A percentile compares a stretch with the other conserved stretches of the same genome.
phyloP scores from a whole-genome alignment of 202 grass and related monocot genomes.

The Carex arenaria region DNA sequence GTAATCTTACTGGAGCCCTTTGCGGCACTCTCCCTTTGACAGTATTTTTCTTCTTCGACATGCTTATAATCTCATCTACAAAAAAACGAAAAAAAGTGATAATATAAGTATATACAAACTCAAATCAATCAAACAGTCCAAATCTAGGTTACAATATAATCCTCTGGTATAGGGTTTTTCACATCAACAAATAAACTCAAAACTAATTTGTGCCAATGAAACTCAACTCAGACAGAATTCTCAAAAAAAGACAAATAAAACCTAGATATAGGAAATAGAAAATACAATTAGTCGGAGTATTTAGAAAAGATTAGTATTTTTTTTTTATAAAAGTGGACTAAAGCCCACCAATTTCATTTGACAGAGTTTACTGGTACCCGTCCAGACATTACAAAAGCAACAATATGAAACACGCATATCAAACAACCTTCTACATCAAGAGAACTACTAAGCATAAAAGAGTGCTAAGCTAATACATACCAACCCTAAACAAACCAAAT shows the following conservation, averaged over 20 bases:
- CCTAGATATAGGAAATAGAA: neutral
- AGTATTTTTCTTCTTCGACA: conserved; percentile 96
- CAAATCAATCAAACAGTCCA: conserved; percentile 1
- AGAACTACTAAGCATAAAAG: too few relatives aligned
- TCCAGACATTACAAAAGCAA: too few relatives aligned
- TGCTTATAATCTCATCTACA: conserved; percentile 93
- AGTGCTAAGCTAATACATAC: too few relatives aligned
- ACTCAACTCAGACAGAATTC: neutral
- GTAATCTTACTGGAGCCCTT: conserved; percentile 54
- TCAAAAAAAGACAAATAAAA: neutral
- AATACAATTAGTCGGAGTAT: neutral
- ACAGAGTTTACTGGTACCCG: too few relatives aligned
- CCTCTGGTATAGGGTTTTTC: neutral
- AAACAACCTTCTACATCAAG: too few relatives aligned
- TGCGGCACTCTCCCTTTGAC: conserved; percentile 46
- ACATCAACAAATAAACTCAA: neutral
- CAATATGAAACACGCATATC: too few relatives aligned
- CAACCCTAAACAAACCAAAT: too few relatives aligned
- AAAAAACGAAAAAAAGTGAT: neutral
- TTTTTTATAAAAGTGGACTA: too few relatives aligned
- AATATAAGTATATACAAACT: neutral
- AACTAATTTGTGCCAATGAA: neutral
- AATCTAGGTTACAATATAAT: neutral
- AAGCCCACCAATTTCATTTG: too few relatives aligned
- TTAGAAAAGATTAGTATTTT: neutral